phyloP scores from a whole-genome alignment of 306 rosid genomes.

The Lotus japonicus region DNA sequence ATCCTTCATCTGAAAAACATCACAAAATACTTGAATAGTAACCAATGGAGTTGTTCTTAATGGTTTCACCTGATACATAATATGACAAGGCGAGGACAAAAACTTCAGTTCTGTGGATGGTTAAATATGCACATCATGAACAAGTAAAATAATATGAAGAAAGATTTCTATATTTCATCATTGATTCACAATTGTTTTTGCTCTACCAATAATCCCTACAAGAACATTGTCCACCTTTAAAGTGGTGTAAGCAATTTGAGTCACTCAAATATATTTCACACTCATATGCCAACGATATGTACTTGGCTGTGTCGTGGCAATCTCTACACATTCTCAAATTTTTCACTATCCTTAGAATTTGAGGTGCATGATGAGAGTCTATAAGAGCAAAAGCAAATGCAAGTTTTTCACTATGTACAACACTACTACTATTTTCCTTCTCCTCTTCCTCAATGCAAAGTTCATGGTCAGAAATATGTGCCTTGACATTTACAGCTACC shows the following conservation, averaged over 20 bases:
- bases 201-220: constrained; percentile 86
- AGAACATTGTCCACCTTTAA: constrained; percentile 78
- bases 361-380: constrained; percentile 37
- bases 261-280: constrained; percentile 71
- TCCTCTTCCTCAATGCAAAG: constrained; percentile 74
- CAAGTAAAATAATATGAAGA: neutral
- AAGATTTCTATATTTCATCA: constrained; percentile 8
- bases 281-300: constrained; percentile 56
- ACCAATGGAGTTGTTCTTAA: neutral
- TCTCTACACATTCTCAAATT: constrained; percentile 70
- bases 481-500: constrained; percentile 39
- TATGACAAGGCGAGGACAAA: neutral
- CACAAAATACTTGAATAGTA: neutral
- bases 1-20: neutral
- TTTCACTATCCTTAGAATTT: constrained; percentile 58
- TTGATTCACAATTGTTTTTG: constrained; percentile 1
- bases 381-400: constrained; percentile 73
- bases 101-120: neutral
- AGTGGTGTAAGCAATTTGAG: constrained; percentile 71
- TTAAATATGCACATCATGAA: constrained; percentile 17
- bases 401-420: constrained; percentile 73
- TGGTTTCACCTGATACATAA: neutral
- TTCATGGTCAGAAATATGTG: constrained; percentile 29
- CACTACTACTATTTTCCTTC: constrained; percentile 42
- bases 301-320: constrained; percentile 79